A percentile compares a stretch with the other conserved stretches of the same genome.
Conservation (phyloP, 75 land plant genomes). For the Sequoiadendron giganteum region DNA sequence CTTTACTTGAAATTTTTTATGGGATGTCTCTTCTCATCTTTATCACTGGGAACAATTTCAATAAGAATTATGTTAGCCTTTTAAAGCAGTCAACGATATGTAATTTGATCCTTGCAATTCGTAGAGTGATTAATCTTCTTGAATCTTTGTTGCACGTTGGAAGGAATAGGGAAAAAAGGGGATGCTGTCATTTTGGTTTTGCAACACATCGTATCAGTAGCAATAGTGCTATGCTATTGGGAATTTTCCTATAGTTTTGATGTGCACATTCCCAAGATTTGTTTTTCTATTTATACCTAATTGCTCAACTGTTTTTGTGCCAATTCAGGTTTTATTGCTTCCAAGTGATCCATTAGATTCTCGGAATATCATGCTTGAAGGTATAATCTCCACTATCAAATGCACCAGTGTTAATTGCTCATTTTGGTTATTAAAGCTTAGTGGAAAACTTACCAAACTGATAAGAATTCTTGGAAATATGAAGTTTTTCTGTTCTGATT, state of each 20-base stretch:
- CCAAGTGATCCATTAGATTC: slow-evolving; percentile 95
- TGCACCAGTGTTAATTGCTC: slow-evolving; percentile 8
- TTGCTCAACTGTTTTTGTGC: background rate
- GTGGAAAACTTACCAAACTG: background rate
- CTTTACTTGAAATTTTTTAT: background rate
- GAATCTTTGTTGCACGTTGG: background rate
- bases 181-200: background rate
- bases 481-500: background rate
- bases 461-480: background rate
- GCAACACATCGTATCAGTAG: background rate
- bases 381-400: slow-evolving; percentile 23
- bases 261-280: background rate
- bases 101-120: background rate
- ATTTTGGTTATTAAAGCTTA: background rate
- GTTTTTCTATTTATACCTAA: background rate
- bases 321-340: slow-evolving; percentile 64
- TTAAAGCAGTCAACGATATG: background rate
- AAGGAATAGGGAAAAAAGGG: background rate
- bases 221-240: background rate
- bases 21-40: background rate
- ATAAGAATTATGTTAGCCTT: background rate
- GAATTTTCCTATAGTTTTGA: background rate
- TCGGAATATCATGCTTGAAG: slow-evolving; percentile 97
- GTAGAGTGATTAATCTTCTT: background rate
- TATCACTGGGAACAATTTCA: too few relatives aligned